A percentile compares a stretch with the other conserved stretches of the same genome.
Evolutionary conservation across 768 basidiomycete species (phyloP).

Genomic region (Favolaschia claudopus): DNA sequence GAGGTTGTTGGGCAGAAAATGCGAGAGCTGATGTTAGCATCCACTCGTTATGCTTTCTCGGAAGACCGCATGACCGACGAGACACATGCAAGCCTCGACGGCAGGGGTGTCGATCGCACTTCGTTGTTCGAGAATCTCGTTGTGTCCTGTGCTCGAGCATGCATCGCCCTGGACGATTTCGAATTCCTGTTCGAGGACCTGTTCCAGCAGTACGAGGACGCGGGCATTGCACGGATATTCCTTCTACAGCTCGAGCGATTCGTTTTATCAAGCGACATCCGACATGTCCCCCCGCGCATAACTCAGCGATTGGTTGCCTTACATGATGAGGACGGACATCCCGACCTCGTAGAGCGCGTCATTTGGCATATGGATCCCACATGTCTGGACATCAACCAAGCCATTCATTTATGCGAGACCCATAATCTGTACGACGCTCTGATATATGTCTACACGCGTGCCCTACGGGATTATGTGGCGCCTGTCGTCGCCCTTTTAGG

Average conservation of each 20-base stretch:
- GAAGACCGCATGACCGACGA: conserved; percentile 93
- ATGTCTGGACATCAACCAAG: conserved; percentile 93
- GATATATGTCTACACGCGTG: conserved; percentile 91
- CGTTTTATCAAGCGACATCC: conserved; percentile 77
- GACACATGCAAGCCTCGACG: conserved; percentile 82
- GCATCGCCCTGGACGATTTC: conserved; percentile 78
- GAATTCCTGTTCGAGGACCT: conserved; percentile 94
- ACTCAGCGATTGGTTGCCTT: conserved; percentile 84
- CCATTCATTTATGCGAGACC: conserved; percentile 83
- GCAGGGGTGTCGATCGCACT: conserved; percentile 92
- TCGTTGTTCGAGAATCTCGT: conserved; percentile 90
- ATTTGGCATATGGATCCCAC: conserved; percentile 97
- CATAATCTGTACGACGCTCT: conserved; percentile 91
- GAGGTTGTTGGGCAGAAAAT: conserved; percentile 77
- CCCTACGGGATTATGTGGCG: conserved; percentile 86
- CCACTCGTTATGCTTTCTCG: conserved; percentile 89
- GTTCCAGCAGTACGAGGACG: conserved; percentile 87
- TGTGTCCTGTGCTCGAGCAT: conserved; percentile 76
- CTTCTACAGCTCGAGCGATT: conserved; percentile 83
- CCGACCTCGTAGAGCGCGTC: conserved; percentile 82
- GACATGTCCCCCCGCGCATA: conserved; percentile 83
- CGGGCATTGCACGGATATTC: conserved; percentile 86
- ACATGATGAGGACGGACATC: conserved; percentile 74
- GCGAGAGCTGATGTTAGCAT: conserved; percentile 85
- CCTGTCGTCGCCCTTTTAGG: conserved; percentile 87